Percentiles rank a stretch among this genome's conserved stretches.
Evolutionary conservation across 2,329 filamentous ascomycete genomes (phyloP).

Genomic region (Penicillium brevicompactum): DNA sequence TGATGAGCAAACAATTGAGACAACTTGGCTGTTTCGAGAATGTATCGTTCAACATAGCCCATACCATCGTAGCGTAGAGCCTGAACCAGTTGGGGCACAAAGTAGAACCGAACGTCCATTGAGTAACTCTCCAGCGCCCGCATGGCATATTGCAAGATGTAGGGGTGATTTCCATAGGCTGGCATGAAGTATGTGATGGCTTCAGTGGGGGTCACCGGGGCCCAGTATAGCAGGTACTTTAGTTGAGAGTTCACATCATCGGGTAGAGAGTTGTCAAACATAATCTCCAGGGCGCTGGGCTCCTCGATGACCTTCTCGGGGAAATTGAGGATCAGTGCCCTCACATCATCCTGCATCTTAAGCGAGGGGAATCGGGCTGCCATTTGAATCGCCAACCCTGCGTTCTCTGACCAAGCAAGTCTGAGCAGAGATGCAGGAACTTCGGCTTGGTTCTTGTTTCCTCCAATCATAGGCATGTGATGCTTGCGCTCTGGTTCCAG

Average conservation of each 20-base stretch:
- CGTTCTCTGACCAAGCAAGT: conserved; percentile 84
- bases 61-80: conserved; percentile 88
- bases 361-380: conserved; percentile 75
- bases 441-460: conserved; percentile 47
- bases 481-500: conserved; percentile 65
- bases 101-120: conserved; percentile 98
- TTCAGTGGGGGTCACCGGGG: conserved; percentile 86
- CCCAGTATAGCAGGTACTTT: conserved; percentile 94
- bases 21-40: conserved; percentile 93
- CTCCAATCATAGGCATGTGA: conserved; percentile 48
- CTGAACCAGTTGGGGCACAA: conserved; percentile 97
- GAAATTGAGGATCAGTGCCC: conserved; percentile 77
- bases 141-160: conserved; percentile 95
- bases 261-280: conserved; percentile 76
- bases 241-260: conserved; percentile 80
- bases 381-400: conserved; percentile 85
- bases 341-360: conserved; percentile 72
- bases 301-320: conserved; percentile 81
- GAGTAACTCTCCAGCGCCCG: conserved; percentile 89
- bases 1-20: conserved; percentile 99
- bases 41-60: conserved; percentile 94
- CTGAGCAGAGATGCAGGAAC: conserved; percentile 67
- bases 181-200: conserved; percentile 93
- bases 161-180: conserved; percentile 86
- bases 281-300: conserved; percentile 77